Evolutionary conservation across 2,329 filamentous ascomycete species (phyloP).

Genomic region (Pseudocercospora macadamiae): DNA sequence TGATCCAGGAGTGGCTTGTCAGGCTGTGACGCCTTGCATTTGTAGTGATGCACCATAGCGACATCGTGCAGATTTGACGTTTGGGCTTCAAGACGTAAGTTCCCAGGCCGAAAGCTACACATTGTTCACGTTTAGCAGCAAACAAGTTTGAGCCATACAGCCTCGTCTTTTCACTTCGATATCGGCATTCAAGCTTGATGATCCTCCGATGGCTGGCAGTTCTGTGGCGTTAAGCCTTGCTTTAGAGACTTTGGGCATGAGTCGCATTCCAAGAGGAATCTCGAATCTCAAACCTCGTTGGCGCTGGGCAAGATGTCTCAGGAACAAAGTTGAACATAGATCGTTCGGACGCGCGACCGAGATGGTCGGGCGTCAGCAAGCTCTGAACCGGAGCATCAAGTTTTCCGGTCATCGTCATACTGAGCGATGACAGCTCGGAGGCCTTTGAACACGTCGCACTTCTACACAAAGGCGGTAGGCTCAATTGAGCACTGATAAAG

Average conservation of each 20-base stretch:
- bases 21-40: background rate
- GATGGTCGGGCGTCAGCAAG: too few species aligned
- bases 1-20: background rate
- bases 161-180: background rate
- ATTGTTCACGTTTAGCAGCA: background rate
- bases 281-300: background rate
- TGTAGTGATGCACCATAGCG: background rate
- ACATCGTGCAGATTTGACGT: conserved; percentile 1
- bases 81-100: background rate
- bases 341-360: background rate
- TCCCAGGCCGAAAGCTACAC: background rate
- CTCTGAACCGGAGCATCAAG: too few species aligned
- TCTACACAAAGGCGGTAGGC: too few species aligned
- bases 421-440: too few species aligned
- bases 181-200: background rate
- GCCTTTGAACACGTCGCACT: too few species aligned
- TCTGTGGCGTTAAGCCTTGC: background rate
- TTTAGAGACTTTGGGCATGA: background rate
- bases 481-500: too few species aligned
- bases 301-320: background rate
- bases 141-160: background rate
- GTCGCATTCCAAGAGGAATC: background rate
- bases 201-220: background rate
- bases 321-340: background rate
- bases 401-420: too few species aligned